A percentile compares a stretch with the other conserved stretches of the same genome.
Evolutionary conservation across 139 green algal species (phyloP).

Genomic region (Tetraselmis chui): DNA sequence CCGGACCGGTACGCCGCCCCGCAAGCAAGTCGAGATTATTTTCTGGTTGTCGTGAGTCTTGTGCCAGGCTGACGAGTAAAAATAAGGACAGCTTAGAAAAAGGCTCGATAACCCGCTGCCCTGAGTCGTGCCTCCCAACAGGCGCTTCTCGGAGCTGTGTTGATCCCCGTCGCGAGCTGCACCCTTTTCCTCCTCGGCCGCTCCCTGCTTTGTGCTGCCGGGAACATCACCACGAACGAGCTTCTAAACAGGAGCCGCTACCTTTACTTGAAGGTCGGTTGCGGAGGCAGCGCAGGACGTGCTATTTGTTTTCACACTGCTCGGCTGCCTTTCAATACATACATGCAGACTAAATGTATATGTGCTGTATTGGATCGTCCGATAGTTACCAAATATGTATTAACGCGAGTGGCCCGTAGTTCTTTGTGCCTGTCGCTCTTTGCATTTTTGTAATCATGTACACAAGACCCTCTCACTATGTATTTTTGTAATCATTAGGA

Average conservation of each 20-base stretch:
- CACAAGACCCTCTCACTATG: too few relatives aligned
- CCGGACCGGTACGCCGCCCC: not conserved
- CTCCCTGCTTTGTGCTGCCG: slow-evolving; percentile 28
- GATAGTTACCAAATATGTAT: too few relatives aligned
- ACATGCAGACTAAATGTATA: too few relatives aligned
- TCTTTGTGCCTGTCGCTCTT: too few relatives aligned
- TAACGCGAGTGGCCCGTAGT: too few relatives aligned
- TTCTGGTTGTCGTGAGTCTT: not conserved
- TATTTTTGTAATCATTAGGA: too few relatives aligned
- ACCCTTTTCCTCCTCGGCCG: slow-evolving; percentile 28
- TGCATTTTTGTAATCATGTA: too few relatives aligned
- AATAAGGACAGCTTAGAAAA: not conserved
- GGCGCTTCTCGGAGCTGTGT: too few relatives aligned
- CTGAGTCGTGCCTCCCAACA: not conserved
- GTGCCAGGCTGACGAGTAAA: not conserved
- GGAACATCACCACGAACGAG: slow-evolving; percentile 66
- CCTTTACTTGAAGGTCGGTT: slow-evolving; percentile 36
- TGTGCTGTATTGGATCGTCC: too few relatives aligned
- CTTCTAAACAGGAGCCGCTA: slow-evolving; percentile 39
- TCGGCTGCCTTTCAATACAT: too few relatives aligned
- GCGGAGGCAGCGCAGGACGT: too few relatives aligned
- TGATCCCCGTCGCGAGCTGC: slow-evolving; percentile 22
- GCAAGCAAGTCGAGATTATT: not conserved
- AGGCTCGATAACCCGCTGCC: not conserved
- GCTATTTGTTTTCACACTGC: too few relatives aligned